These are phyloP conservation scores for Puccinia coronata DNA, from an alignment of 1,284 basidiomycete species.

Conservation along the genomic window DNA sequence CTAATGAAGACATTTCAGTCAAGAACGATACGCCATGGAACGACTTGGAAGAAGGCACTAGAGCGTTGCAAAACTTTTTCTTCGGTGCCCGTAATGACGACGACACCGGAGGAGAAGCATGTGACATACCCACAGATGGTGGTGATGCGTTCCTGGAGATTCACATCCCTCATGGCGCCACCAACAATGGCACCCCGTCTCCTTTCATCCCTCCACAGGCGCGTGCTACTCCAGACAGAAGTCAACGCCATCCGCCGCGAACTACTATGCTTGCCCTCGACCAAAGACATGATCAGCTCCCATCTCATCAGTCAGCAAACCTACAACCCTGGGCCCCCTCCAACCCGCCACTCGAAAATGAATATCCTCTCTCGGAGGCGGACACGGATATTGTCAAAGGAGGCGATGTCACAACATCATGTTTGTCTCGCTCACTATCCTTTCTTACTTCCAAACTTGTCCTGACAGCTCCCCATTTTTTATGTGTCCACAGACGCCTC, in stretches of 20 bases:
- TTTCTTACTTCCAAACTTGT: not conserved
- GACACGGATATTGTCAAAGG: conserved; percentile 42
- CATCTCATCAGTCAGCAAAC: not conserved
- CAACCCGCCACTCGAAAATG: not conserved
- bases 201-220: not conserved
- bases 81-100: conserved; percentile 33
- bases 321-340: not conserved
- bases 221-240: not conserved
- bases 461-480: not conserved
- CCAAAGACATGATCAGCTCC: not conserved
- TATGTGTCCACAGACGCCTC: conserved; percentile 23
- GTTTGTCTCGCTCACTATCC: not conserved
- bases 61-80: conserved; percentile 38
- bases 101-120: not conserved
- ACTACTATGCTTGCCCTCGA: not conserved
- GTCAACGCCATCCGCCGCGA: not conserved
- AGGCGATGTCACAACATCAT: conserved; percentile 38
- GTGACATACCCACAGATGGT: not conserved
- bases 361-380: conserved; percentile 24
- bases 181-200: not conserved
- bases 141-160: not conserved
- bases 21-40: conserved; percentile 23
- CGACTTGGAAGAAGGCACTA: conserved; percentile 40
- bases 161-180: not conserved
- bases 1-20: conserved; percentile 17